Evolutionary conservation across 140 eudicot species (phyloP).

Genomic region (Oenanthe javanica): DNA sequence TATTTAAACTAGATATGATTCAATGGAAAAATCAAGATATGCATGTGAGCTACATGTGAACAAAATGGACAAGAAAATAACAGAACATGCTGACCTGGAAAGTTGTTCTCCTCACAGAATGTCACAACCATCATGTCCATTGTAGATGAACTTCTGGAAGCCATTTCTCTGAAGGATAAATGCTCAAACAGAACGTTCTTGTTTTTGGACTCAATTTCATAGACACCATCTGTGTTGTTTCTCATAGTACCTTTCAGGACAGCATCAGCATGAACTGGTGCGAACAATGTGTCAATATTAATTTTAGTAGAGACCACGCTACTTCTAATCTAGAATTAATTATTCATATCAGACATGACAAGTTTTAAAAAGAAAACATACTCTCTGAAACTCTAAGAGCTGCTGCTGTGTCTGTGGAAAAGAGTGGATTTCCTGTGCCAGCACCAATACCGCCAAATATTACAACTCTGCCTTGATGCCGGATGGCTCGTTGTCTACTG

Average conservation of each 20-base stretch:
- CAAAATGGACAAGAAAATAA: not conserved
- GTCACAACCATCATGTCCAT: constrained; percentile 87
- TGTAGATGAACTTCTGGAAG: constrained; percentile 58
- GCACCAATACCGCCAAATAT: constrained; percentile 95
- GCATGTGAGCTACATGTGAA: not conserved
- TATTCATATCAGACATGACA: not conserved
- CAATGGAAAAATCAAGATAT: not conserved
- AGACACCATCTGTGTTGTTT: constrained; percentile 42
- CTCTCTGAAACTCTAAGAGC: constrained; percentile 96
- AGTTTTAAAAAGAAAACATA: constrained; percentile 15
- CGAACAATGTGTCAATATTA: not conserved
- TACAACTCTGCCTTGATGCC: constrained; percentile 93
- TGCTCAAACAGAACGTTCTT: constrained; percentile 55
- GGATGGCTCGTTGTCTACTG: constrained; percentile 70
- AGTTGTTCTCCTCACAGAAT: constrained; percentile 66
- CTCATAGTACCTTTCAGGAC: constrained; percentile 64
- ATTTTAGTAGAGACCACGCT: not conserved
- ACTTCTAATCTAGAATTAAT: not conserved
- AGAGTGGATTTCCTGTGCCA: constrained; percentile 87
- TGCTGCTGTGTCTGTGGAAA: no score
- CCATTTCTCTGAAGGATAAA: constrained; percentile 75
- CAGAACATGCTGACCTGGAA: constrained; percentile 54
- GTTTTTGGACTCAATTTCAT: constrained; percentile 51
- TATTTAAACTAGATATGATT: not conserved
- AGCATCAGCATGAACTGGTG: constrained; percentile 84